Evolutionary conservation across 2,329 filamentous ascomycete genomes (phyloP).

Genomic region (Trichoderma simmonsii): DNA sequence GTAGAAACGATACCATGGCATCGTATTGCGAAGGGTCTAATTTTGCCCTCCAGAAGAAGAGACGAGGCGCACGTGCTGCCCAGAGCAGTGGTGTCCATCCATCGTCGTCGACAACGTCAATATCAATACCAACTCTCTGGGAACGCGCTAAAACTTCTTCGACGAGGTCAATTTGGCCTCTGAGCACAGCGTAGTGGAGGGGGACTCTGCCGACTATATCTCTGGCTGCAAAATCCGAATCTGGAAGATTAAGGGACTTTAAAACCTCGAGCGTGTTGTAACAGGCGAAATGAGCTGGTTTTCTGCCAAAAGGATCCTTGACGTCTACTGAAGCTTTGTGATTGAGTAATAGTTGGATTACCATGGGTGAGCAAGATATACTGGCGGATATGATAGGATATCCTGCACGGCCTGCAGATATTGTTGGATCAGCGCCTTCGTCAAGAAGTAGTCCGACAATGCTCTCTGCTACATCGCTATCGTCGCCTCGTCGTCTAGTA

Average conservation of each 20-base stretch:
- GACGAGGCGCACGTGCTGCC: not conserved
- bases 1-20: not conserved
- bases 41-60: not conserved
- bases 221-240: not conserved
- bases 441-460: not conserved
- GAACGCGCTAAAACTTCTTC: not conserved
- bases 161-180: not conserved
- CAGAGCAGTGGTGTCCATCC: conserved; percentile 9
- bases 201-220: conserved; percentile 2
- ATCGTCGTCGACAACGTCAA: not conserved
- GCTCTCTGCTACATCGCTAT: not conserved
- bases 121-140: not conserved
- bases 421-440: not conserved
- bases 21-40: not conserved
- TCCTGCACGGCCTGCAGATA: not conserved
- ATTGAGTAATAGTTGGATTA: not conserved
- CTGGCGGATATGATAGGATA: conserved; percentile 8
- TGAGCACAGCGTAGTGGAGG: conserved; percentile 1
- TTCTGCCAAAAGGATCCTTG: not conserved
- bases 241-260: not conserved
- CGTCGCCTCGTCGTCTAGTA: not conserved
- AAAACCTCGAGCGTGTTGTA: not conserved
- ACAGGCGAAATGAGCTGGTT: not conserved
- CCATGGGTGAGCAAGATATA: not conserved
- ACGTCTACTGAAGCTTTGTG: not conserved